Conservation (phyloP, 2,329 filamentous ascomycete genomes). For the Colletotrichum tropicicola region DNA sequence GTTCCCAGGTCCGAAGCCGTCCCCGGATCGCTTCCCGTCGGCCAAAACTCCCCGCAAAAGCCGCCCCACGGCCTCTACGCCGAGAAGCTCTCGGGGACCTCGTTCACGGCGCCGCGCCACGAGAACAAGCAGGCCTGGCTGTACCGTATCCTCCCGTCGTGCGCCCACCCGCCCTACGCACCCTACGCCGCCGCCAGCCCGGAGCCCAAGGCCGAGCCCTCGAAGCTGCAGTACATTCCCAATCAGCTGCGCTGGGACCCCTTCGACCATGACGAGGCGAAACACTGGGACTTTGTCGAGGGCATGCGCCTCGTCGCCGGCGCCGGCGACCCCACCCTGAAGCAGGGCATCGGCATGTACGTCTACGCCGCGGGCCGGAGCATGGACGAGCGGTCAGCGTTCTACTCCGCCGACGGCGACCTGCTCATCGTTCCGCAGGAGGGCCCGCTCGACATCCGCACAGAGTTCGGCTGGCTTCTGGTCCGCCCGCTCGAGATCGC, state of each 20-base stretch:
- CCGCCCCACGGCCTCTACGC: slow-evolving; percentile 82
- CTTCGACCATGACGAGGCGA: slow-evolving; percentile 74
- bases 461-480: slow-evolving; percentile 77
- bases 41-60: slow-evolving; percentile 84
- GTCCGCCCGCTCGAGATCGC: slow-evolving; percentile 83
- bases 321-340: slow-evolving; percentile 81
- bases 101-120: slow-evolving; percentile 75
- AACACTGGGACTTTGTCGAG: slow-evolving; percentile 59
- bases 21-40: slow-evolving; percentile 76
- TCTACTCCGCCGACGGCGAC: slow-evolving; percentile 87
- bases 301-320: slow-evolving; percentile 78
- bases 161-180: slow-evolving; percentile 68
- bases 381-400: slow-evolving; percentile 79
- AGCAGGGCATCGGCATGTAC: slow-evolving; percentile 81
- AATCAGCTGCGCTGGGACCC: slow-evolving; percentile 85
- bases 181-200: slow-evolving; percentile 50
- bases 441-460: slow-evolving; percentile 78
- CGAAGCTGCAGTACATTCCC: slow-evolving; percentile 76
- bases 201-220: slow-evolving; percentile 27
- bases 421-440: slow-evolving; percentile 80
- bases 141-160: slow-evolving; percentile 74
- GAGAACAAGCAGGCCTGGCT: slow-evolving; percentile 79
- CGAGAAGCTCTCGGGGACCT: slow-evolving; percentile 79
- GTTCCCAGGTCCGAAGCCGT: slow-evolving; percentile 76
- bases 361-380: slow-evolving; percentile 81